A percentile compares a stretch with the other conserved stretches of the same genome.
These are phyloP conservation scores for Helminthosporium solani DNA, from an alignment of 2,329 filamentous ascomycete species.

Conservation along the genomic window DNA sequence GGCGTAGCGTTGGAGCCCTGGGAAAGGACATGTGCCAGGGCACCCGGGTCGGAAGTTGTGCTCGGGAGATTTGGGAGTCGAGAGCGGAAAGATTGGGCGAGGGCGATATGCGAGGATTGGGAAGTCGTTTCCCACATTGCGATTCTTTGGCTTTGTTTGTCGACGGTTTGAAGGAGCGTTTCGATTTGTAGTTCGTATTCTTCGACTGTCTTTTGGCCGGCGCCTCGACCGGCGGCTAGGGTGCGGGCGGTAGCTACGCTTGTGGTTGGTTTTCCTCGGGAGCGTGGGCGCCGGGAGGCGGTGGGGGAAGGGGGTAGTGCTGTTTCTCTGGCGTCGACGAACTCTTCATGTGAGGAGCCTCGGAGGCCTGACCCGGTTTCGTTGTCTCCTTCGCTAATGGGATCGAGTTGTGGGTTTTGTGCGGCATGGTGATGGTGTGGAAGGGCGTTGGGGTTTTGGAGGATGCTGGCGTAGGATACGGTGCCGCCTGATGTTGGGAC, in stretches of 20 bases:
- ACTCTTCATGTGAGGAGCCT: slow-evolving; percentile 62
- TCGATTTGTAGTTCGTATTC: slow-evolving; percentile 88
- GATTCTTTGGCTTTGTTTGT: slow-evolving; percentile 83
- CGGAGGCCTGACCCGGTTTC: slow-evolving; percentile 41
- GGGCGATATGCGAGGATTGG: slow-evolving; percentile 79
- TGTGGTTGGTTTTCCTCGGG: slow-evolving; percentile 17
- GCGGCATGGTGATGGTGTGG: slow-evolving; percentile 40
- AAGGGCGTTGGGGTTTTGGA: slow-evolving; percentile 46
- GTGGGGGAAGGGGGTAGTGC: slow-evolving; percentile 50
- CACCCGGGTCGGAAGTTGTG: slow-evolving; percentile 22
- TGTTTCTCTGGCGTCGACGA: slow-evolving; percentile 81
- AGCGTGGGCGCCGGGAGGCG: slow-evolving; percentile 40
- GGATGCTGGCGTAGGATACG: slow-evolving; percentile 87
- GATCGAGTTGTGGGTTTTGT: slow-evolving; percentile 48
- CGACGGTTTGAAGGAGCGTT: slow-evolving; percentile 78
- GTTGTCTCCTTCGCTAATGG: slow-evolving; percentile 45
- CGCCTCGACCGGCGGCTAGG: slow-evolving; percentile 36
- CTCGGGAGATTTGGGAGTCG: slow-evolving; percentile 12
- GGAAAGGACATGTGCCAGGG: slow-evolving; percentile 23
- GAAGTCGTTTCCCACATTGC: slow-evolving; percentile 91
- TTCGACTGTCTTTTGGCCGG: slow-evolving; percentile 69
- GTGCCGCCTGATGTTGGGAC: slow-evolving; percentile 91
- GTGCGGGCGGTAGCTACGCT: slow-evolving; percentile 28
- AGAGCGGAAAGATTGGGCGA: slow-evolving; percentile 72
- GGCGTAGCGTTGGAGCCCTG: slow-evolving; percentile 18